phyloP scores from a whole-genome alignment of 2,329 filamentous ascomycete genomes.

The Fusarium pseudonygamai region DNA sequence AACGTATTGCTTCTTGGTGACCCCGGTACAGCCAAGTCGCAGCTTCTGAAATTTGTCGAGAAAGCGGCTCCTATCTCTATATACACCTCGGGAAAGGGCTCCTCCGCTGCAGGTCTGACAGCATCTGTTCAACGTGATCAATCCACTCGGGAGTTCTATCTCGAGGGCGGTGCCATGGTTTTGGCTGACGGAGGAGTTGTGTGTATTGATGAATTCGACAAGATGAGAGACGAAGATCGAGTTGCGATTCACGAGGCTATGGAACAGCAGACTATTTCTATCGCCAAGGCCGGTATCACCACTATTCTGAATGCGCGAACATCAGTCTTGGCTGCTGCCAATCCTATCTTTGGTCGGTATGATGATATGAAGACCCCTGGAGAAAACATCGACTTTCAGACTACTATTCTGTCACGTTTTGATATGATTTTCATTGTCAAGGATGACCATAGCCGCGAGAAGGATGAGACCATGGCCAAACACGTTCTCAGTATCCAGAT shows the following conservation, averaged over 20 bases:
- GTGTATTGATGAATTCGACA: conserved; percentile 99
- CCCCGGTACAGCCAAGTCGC: conserved; percentile 97
- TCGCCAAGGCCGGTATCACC: conserved; percentile 97
- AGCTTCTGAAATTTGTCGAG: conserved; percentile 96
- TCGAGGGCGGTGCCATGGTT: conserved; percentile 98
- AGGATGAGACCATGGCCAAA: conserved; percentile 92
- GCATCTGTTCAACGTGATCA: conserved; percentile 95
- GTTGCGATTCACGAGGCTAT: conserved; percentile 99
- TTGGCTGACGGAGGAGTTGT: conserved; percentile 96
- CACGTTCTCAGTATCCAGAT: conserved; percentile 99
- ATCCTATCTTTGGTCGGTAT: conserved; percentile 97
- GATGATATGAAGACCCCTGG: conserved; percentile 97
- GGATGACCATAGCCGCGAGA: conserved; percentile 88
- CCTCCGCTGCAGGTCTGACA: conserved; percentile 95
- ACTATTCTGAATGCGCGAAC: conserved; percentile 97
- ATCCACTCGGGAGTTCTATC: conserved; percentile 93
- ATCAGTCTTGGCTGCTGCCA: conserved; percentile 93
- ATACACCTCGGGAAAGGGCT: conserved; percentile 98
- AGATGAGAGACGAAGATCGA: conserved; percentile 98
- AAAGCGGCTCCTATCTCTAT: conserved; percentile 96
- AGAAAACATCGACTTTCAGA: conserved; percentile 99
- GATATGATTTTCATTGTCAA: conserved; percentile 99
- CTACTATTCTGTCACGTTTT: conserved; percentile 96
- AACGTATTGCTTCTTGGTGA: conserved; percentile 97
- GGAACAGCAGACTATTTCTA: conserved; percentile 99